Evolutionary conservation across 345 rosid species (phyloP), one percentile per base, ranked within the genome.

Genomic region (Heritiera fomes): DNA sequence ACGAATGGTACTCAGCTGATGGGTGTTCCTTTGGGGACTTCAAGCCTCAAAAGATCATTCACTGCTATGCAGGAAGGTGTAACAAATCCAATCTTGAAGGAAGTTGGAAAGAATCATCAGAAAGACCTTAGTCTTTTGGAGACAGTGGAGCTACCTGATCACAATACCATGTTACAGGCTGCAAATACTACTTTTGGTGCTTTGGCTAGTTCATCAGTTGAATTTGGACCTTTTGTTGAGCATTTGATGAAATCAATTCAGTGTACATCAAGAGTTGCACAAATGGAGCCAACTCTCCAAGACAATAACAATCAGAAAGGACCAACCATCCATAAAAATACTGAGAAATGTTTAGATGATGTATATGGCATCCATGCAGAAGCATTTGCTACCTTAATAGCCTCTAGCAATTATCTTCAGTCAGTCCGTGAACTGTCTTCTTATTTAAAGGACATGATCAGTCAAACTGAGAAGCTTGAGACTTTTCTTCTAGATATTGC

Each of bases 41-140:
- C 74, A 46, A 47, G 40, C 74, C 58, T 4, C 15, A 70, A 70
- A 70, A 70, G 74, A 70, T 70, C 41, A 11, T 13, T 70, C 18
- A 13, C 41, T 28, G 18, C 58, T 47, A 15, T 70, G 56, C 74
- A 70, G 34, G 74, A 46, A 68, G 73, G 5, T 47, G 40, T 28
- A 70, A 17, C 38, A 13, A 46, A 28, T 70, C 11, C 18, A 0
- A 28, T 7, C 6, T 6, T 13, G 58, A 47, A 70, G n/a, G 6
- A 28, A 28, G 20, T 47, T 23, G 58, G 74, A 46, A 70, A 70
- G 74, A 23, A 47, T 7, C 58, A 28, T 28, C 15, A 23, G 17
- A 67, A 23, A 23, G 28, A 9, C 58, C 38, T n/a, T 15, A n/a
- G 8, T 10, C 71, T 41, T 67, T 43, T 67, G 52, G 4, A 13